Evolutionary conservation across 768 basidiomycete genomes (phyloP).

Genomic region (Mrakia blollopis): DNA sequence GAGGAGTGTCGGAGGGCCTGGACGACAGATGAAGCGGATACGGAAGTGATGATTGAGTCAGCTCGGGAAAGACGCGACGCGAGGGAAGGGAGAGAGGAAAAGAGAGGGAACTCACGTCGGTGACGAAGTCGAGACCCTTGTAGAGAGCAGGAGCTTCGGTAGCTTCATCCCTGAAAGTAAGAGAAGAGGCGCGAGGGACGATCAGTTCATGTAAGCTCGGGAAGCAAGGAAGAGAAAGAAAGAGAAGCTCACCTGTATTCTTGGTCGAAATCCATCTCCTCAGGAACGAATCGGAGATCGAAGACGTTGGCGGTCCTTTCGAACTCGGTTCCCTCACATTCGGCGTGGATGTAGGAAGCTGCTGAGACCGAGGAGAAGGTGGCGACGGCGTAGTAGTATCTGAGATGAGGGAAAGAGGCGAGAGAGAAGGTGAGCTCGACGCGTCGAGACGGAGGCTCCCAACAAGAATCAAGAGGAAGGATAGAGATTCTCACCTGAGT

Average conservation of each 20-base stretch:
- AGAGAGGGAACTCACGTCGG: slow-evolving; percentile 62
- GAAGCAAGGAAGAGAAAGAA: background rate
- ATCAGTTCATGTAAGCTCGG: background rate
- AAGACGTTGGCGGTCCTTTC: slow-evolving; percentile 95
- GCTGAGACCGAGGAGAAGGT: slow-evolving; percentile 75
- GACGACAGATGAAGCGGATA: background rate
- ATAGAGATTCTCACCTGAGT: slow-evolving; percentile 57
- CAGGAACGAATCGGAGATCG: slow-evolving; percentile 88
- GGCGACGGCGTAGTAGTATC: slow-evolving; percentile 92
- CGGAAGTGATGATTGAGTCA: background rate
- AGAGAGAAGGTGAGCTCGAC: background rate
- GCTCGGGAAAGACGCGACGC: background rate
- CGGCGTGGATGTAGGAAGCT: slow-evolving; percentile 71
- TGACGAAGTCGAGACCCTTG: slow-evolving; percentile 80
- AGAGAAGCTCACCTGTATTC: slow-evolving; percentile 57
- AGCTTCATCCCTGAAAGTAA: slow-evolving; percentile 67
- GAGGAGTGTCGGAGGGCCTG: slow-evolving; percentile 96
- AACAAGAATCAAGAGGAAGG: background rate
- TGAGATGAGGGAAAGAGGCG: slow-evolving; percentile 41
- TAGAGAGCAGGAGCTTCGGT: slow-evolving; percentile 45
- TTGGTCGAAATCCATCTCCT: slow-evolving; percentile 77
- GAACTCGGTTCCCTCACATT: slow-evolving; percentile 90
- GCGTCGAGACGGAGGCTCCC: no score
- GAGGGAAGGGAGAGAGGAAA: background rate
- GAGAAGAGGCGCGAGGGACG: background rate